Evolutionary conservation across 2,329 filamentous ascomycete species (phyloP).

Genomic region (Cryphonectria japonica): DNA sequence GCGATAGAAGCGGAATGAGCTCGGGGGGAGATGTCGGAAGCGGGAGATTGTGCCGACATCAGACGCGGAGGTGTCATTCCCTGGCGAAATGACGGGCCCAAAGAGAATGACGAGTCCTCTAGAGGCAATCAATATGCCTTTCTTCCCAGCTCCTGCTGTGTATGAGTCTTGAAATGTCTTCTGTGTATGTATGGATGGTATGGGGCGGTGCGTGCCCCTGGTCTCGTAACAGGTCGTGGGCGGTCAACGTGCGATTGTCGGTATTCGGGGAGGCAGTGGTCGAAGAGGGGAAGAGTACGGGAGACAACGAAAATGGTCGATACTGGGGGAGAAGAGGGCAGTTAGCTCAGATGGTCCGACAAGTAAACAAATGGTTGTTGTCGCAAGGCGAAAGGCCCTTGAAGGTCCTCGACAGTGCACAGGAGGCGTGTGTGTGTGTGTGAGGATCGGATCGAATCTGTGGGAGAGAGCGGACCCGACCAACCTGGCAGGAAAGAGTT

Average conservation of each 20-base stretch:
- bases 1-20: constrained; percentile 27
- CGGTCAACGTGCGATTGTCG: constrained; percentile 29
- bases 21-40: constrained; percentile 29
- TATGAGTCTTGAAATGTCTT: constrained; percentile 1
- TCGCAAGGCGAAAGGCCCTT: constrained; percentile 9
- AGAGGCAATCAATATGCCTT: constrained; percentile 11
- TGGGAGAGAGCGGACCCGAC: constrained; percentile 12
- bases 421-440: neutral
- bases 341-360: constrained; percentile 17
- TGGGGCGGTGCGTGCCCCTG: constrained; percentile 16
- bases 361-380: constrained; percentile 2
- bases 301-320: constrained; percentile 9
- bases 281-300: constrained; percentile 4
- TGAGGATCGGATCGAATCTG: constrained; percentile 11
- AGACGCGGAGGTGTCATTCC: constrained; percentile 31
- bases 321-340: constrained; percentile 7
- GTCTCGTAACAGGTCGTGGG: constrained; percentile 23
- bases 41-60: constrained; percentile 31
- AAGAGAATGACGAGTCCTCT: constrained; percentile 24
- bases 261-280: constrained; percentile 22
- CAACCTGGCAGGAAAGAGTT: constrained; percentile 23
- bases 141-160: constrained; percentile 22
- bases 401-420: constrained; percentile 12
- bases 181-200: constrained; percentile 14
- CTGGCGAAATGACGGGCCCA: constrained; percentile 28